Base-by-base conservation (phyloP, 345 rosid species). In the Populus davidiana region DNA sequence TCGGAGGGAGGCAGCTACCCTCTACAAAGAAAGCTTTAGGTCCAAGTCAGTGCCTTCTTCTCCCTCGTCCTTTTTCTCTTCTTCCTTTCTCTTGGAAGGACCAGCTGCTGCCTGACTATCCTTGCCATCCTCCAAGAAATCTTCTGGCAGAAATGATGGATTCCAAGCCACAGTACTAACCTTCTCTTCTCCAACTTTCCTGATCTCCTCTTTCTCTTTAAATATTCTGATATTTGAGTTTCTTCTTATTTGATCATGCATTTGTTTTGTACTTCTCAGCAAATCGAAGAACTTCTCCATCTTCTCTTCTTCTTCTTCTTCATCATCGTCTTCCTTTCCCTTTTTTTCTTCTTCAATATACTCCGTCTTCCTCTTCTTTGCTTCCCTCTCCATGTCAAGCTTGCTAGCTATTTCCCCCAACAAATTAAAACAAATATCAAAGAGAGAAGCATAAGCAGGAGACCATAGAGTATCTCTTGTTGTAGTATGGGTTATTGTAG, bases 211-310 rank as follows among this genome's bases (percentile, higher is more conserved):
- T 63, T 74, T 21, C 68, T 23, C 65, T 18, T 75, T 44, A 5
- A 69, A 25, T 25, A 25, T 20, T 20, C 63, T 1, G 27, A 27
- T 52, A n/a, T 21, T n/a, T 2, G 70, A 12, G 43, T 38, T 67
- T 78, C 71, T 67, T 25, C 70, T 63, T 16, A 69, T 39, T 2
- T 66, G 80, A 67, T 82, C 86, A 5, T 74, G 82, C 78, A 80
- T 71, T 27, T 88, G 92, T 74, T 72, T 88, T 7, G 89, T 80
- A 61, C 86, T 86, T 75, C 85, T 84, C 50, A 90, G 78, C 74
- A 91, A 73, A 20, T 90, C 88, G 54, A 82, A 90, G 84, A 91
- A 81, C 86, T 82, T 84, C 81, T 87, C 87, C 80, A 91, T 84
- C 82, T 86, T 82, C 82, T 83, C 82, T 27, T 88, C 87, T 49